A percentile compares a stretch with the other conserved stretches of the same genome.
These are phyloP conservation scores for Penicillium verhagenii DNA, from an alignment of 495 filamentous ascomycete species.

Conservation along the genomic window DNA sequence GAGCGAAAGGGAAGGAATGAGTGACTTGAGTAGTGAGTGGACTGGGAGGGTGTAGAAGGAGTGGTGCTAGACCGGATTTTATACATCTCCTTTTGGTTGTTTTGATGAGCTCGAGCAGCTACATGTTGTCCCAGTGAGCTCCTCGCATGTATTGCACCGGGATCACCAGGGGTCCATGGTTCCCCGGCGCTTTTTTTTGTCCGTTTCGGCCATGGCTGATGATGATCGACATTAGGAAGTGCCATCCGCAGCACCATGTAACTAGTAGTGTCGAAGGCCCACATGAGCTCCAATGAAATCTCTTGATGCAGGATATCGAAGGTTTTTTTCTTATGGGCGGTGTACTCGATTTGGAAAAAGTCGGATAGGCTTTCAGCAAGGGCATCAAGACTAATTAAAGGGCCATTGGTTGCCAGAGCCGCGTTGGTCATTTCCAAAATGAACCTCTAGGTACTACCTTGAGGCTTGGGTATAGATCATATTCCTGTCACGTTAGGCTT, in stretches of 20 bases:
- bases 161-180: slow-evolving; percentile 17
- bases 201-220: slow-evolving; percentile 5
- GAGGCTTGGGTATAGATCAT: background rate
- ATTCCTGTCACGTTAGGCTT: too few relatives aligned
- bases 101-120: slow-evolving; percentile 11
- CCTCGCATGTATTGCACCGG: slow-evolving; percentile 18
- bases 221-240: slow-evolving; percentile 14
- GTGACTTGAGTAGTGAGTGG: slow-evolving; percentile 14
- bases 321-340: background rate
- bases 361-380: slow-evolving; percentile 7
- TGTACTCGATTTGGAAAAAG: slow-evolving; percentile 3
- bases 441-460: too few relatives aligned
- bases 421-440: background rate
- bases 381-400: background rate
- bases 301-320: background rate
- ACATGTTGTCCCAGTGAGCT: slow-evolving; percentile 6
- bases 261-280: slow-evolving; percentile 9
- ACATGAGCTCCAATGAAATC: slow-evolving; percentile 16
- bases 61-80: slow-evolving; percentile 13
- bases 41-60: background rate
- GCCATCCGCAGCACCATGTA: slow-evolving; percentile 3
- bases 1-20: slow-evolving; percentile 28
- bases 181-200: slow-evolving; percentile 3
- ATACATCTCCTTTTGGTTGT: slow-evolving; percentile 19
- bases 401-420: background rate